Evolutionary conservation across 306 rosid genomes (phyloP).

Genomic region (Fragaria ananassa): DNA sequence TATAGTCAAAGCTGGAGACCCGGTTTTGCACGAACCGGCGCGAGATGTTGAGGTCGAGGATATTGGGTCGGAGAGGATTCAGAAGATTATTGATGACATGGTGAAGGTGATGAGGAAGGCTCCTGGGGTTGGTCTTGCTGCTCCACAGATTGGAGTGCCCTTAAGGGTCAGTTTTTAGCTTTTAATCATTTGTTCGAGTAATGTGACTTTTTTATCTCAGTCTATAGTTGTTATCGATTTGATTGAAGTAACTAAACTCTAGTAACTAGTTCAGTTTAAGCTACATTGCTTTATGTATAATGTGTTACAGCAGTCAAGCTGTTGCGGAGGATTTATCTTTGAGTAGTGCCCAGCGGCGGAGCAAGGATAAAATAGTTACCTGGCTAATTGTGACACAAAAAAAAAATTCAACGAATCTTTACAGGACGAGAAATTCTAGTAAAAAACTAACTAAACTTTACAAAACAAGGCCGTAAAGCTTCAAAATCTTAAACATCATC

Average conservation of each 20-base stretch:
- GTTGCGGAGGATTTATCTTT: background rate
- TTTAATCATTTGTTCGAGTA: conserved; percentile 5
- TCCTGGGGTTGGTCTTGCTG: conserved; percentile 92
- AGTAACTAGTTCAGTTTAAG: background rate
- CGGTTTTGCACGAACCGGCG: conserved; percentile 86
- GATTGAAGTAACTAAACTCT: background rate
- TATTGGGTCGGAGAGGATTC: conserved; percentile 66
- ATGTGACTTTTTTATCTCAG: background rate
- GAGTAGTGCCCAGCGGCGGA: too few species aligned
- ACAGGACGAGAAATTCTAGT: too few species aligned
- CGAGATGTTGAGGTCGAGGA: conserved; percentile 54
- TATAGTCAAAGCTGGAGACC: conserved; percentile 88
- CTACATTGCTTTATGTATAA: background rate
- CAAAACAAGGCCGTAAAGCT: too few species aligned
- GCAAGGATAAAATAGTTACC: too few species aligned
- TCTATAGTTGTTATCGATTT: background rate
- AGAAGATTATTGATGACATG: conserved; percentile 87
- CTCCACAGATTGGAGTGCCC: conserved; percentile 92
- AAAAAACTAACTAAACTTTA: too few species aligned
- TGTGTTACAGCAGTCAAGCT: background rate
- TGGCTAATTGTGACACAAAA: too few species aligned
- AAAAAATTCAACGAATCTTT: too few species aligned
- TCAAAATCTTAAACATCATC: too few species aligned
- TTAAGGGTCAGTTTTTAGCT: conserved; percentile 47
- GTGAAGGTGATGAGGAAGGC: conserved; percentile 69